Evolutionary conservation across 2,329 filamentous ascomycete species (phyloP), one percentile per base, ranked within the genome.

Genomic region (Teratosphaeriaceae sp.): DNA sequence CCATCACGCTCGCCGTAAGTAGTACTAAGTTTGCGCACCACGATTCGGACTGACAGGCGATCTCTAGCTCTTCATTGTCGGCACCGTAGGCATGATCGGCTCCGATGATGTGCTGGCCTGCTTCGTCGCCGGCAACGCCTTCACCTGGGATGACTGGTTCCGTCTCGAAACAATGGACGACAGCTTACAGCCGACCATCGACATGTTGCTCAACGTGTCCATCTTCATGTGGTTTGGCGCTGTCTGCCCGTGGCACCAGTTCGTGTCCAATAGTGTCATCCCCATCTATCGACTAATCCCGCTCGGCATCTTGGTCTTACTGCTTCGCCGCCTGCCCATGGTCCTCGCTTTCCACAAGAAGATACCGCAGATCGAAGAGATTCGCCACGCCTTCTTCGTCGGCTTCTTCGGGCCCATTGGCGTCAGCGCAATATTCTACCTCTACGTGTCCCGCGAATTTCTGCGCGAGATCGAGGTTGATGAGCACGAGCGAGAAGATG

Each of bases 71-170:
- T 95, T 95, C 59, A 85, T 94, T 41, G 76, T 87, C 0, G 88
- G 88, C 0, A 94, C 88, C 0, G 89, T 85, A 49, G 88, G 88
- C 1, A 76, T 95, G 72, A 76, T 94, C 38, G 88, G 88, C 1
- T 90, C 82, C 26, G 88, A 95, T 58, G 89, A 96, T 58, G 84
- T 95, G 1, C 73, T 96, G 5, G 88, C 89, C 1, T 94, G 88
- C 66, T 96, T 96, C 60, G 82, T 95, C 54, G 89, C 89, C 2
- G 89, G 89, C 1, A 95, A 94, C 57, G 79, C 78, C 1, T 94
- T 96, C 53, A 94, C 87, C 0, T 90, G 87, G 80, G 88, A 94
- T 60, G 88, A 94, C 65, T 94, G 87, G 88, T 96, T 95, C 65
- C 83, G 89, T 0, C 70, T 90, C 1, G 85, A 94, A 63, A 96